Base-by-base conservation (phyloP, 1,284 basidiomycete genomes). In the Leccinum pachyderme region DNA sequence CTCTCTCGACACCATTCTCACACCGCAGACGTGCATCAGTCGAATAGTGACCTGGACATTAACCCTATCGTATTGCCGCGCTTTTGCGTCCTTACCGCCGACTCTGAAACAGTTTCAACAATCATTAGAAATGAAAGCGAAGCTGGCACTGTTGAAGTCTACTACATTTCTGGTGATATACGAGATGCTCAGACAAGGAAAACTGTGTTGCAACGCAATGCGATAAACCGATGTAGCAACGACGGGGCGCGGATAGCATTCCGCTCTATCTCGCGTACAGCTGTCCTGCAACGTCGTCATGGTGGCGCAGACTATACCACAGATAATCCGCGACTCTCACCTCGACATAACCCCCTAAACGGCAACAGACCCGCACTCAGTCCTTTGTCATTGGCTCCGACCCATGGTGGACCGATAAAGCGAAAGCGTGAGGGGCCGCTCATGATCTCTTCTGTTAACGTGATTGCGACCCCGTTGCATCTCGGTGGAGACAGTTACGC, bases 61-160 rank as follows among this genome's bases (percentile, higher is more conserved):
- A 75, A 79, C 29, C 77, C 81, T 9, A 71, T 88, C 49, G 70
- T 79, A 32, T 65, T 90, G 15, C 88, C 89, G 2, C 77, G 78
- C n/a, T 88, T 90, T 64, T 81, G 79, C 8, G 78, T 90, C 13
- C 77, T 87, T 28, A 80, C 82, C 7, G 80, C 84, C 5, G 84
- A 89, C 61, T 71, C 74, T 11, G 86, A 89, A 67, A 73, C 76
- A 15, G 77, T 79, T 12, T 74, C 80, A 5, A 81, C 78, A 28
- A 72, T 78, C 15, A 72, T 89, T 47, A 78, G 78, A 27, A 87
- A 87, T 63, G 83, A 83, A 56, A 72, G 78, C 4, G 77, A 80
- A 18, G 72, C 71, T 39, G 62, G 73, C 9, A 74, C 68, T 11
- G 71, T 90, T 4, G 83, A 87, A 56, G 79, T 91, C 11, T 84